Evolutionary conservation across 225 moss, liverwort and hornwort species (phyloP), one percentile per base, ranked within the genome.

Genomic region (Pseudoscleropodium purum): DNA sequence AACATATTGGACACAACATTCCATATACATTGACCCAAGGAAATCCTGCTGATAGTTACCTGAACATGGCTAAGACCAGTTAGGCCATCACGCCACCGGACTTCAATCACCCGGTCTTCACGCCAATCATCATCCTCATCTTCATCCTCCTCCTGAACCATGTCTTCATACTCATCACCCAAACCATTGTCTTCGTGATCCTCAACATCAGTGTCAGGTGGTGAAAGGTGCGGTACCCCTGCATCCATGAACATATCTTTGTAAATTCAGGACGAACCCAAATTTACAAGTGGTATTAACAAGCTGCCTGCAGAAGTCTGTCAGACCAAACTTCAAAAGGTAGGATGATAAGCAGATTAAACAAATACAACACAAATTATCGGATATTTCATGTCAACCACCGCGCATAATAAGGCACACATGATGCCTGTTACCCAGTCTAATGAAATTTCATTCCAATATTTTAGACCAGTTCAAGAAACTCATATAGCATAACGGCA

Each of bases 51-150:
- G 52, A 68, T 63, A 34, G 13, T 86, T 82, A 95, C 95, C 95
- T 95, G 95, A 68, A 96, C 96, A 92, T 97, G 98, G 84, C 96
- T 98, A 47, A 97, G 94, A 87, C 98, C 98, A 79, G 98, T 97
- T 87, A 98, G 93, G 29, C 98, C 97, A 90, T 98, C 97, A 72
- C 97, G 95, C 98, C 98, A 98, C 84, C 98, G 93, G 63, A 98
- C 98, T 91, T 98, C 98, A 89, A 98, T 98, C 57, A 98, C 95
- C 87, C 97, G 93, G 82, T 98, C 98, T 89, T 96, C 98, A 33
- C 94, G 93, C 98, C 98, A 98, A 51, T 98, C 98, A 90, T 98
- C 98, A 84, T 98, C 98, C 47, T 98, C 98, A 66, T 98, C 98
- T 89, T 98, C 98, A 76, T 96, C 97, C 91, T 98, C 98, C 73